Evolutionary conservation across 371 early-diverging fungal genomes (phyloP).

Genomic region (Chytridium lagenaria): DNA sequence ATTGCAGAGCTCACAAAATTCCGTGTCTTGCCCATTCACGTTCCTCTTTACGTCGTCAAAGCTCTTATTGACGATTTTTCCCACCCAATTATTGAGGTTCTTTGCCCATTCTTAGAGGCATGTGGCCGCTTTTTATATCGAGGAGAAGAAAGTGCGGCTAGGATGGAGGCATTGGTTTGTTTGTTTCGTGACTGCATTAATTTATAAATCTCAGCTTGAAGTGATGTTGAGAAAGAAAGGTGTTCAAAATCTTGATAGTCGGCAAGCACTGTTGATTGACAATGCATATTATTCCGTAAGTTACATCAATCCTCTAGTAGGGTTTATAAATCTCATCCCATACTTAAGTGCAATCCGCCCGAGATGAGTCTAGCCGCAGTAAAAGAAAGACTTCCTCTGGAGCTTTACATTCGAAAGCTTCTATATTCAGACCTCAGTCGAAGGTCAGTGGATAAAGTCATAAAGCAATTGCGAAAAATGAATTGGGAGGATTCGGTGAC

Average conservation of each 20-base stretch:
- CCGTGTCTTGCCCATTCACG: conserved; percentile 77
- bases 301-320: neutral
- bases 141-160: conserved; percentile 71
- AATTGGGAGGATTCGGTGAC: conserved; percentile 80
- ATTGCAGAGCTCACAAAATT: conserved; percentile 94
- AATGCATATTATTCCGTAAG: conserved; percentile 84
- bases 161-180: conserved; percentile 69
- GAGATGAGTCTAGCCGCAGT: conserved; percentile 62
- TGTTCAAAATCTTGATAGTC: conserved; percentile 81
- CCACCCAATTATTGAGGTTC: conserved; percentile 81
- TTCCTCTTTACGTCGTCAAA: conserved; percentile 83
- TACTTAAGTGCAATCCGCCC: conserved; percentile 78
- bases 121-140: conserved; percentile 89
- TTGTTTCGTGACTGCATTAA: neutral
- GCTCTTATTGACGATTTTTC: conserved; percentile 83
- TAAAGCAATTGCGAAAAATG: conserved; percentile 81
- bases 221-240: conserved; percentile 87
- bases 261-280: conserved; percentile 86
- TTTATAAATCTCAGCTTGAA: conserved; percentile 62
- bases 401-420: conserved; percentile 85
- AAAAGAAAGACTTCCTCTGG: conserved; percentile 76
- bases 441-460: conserved; percentile 51
- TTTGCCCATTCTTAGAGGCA: conserved; percentile 83
- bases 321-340: neutral
- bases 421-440: conserved; percentile 76